Evolutionary conservation across 225 moss, liverwort and hornwort genomes (phyloP), one percentile per base, ranked within the genome.

Genomic region (Asterella californica): DNA sequence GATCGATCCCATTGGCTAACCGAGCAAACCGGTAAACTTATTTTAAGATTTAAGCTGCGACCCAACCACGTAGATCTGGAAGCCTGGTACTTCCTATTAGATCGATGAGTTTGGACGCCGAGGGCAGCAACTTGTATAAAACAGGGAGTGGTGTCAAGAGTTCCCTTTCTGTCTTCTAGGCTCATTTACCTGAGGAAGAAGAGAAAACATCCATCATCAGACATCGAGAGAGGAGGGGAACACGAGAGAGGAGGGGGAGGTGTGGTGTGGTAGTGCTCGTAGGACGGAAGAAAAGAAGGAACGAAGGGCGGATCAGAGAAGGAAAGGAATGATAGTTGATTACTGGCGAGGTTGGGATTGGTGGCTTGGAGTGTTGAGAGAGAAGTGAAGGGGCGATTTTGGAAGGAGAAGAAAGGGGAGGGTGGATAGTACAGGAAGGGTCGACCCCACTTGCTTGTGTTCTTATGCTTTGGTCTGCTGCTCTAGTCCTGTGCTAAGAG

Each of bases 81-180:
- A 27, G 53, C 9, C 42, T 55, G 67, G 78, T 50, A 50, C 78
- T 65, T 45, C 52, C 36, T 49, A n/a, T 29, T 74, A 19, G 48
- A 54, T 49, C 74, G 37, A 70, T 73, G 12, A 47, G 45, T 71
- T 71, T 18, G 70, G 70, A 34, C 75, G 71, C n/a, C 47, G 71
- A 48, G 71, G 19, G 53, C 74, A 50, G 66, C 48, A 68, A 37
- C 12, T 47, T 14, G 81, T 75, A 81, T 81, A 81, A 65, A 81
- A 52, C 15, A 54, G 66, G n/a, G 53, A 42, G 53, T 27, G 11
- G 48, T 25, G 36, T 67, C 76, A 54, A 54, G 24, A 15, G 25
- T 15, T 52, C 67, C 29, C 66, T 81, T 75, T 76, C 73, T 30
- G 34, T n/a, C 37, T 54, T 14, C 67, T 19, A 21, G 0, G 68